These are phyloP conservation scores for Russula lepida DNA, from an alignment of 768 basidiomycete genomes.

Conservation along the genomic window DNA sequence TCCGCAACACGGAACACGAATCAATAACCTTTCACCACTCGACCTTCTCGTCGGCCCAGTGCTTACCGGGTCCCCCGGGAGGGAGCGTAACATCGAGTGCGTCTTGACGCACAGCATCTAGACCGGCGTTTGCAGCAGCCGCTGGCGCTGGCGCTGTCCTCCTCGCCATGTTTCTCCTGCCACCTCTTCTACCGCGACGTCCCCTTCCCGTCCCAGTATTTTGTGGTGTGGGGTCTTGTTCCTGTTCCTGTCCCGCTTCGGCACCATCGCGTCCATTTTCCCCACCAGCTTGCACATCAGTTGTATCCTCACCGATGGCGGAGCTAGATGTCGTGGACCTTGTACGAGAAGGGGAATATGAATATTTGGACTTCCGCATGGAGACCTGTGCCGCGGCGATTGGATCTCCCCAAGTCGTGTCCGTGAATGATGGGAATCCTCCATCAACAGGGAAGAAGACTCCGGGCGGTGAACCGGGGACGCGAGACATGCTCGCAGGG, in stretches of 20 bases:
- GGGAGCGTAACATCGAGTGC: background rate
- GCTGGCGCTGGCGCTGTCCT: background rate
- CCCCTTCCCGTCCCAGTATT: background rate
- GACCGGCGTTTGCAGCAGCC: background rate
- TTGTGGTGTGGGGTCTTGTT: background rate
- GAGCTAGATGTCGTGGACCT: background rate
- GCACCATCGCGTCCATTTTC: background rate
- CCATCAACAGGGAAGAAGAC: background rate
- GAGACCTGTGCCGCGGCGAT: background rate
- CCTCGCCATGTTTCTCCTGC: background rate
- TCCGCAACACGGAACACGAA: background rate
- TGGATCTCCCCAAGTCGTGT: background rate
- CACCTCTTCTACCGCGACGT: background rate
- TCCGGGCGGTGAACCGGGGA: background rate
- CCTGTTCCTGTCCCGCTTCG: background rate
- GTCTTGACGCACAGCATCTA: background rate
- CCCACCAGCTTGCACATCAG: background rate
- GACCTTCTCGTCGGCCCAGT: background rate
- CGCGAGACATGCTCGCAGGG: background rate
- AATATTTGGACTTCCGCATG: background rate
- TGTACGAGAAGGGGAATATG: background rate
- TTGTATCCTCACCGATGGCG: background rate
- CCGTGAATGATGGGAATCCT: background rate
- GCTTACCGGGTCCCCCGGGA: background rate
- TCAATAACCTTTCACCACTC: background rate